Base-by-base conservation (phyloP, 1,284 basidiomycete species). In the Trichosporon coremiiforme region DNA sequence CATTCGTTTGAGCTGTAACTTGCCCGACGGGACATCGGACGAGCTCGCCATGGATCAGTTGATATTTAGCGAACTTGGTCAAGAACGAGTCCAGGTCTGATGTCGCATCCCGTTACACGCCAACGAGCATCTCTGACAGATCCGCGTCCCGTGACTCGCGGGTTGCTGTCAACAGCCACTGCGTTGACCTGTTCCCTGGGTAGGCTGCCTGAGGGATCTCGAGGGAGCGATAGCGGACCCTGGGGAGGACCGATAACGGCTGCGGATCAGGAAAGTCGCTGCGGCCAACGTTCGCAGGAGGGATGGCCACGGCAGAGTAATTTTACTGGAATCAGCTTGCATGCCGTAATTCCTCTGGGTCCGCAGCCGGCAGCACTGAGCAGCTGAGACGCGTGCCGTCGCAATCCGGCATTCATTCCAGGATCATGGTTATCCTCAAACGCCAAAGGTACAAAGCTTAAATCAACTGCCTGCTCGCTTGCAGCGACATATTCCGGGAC, bases 111-210 rank as follows among this genome's bases (percentile, higher is more conserved):
- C 57, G 57, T 35, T n/a, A 31, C 29, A 31, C 57, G 31, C 29
- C 57, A 57, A 57, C 25, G 55, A 60, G 7, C 31, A 60, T n/a
- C 29, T 60, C 57, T 60, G 31, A 60, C 57, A 60, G 17, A 60
- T 33, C 57, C 57, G 57, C 57, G 57, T 60, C 57, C 57, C 57
- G 57, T 17, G 25, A 60, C 31, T 60, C 31, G 57, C 57, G 57
- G 57, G 31, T 35, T 60, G 31, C 13, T 31, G 15, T 29, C 29
- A 3, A n/a, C 57, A 60, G 13, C 57, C 29, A 31, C n/a, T n/a
- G 31, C 13, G 22, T 33, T 2, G 10, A 31, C 25, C 57, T 33
- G 1, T 6, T 7, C 29, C 57, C 57, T 55, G 53, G 36, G 53
- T 10, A 4, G 6, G 22, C 22, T 13, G 31, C 17, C 29, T 33